Conservation (phyloP, 164 flowering plant genomes). For the Sedum album region DNA sequence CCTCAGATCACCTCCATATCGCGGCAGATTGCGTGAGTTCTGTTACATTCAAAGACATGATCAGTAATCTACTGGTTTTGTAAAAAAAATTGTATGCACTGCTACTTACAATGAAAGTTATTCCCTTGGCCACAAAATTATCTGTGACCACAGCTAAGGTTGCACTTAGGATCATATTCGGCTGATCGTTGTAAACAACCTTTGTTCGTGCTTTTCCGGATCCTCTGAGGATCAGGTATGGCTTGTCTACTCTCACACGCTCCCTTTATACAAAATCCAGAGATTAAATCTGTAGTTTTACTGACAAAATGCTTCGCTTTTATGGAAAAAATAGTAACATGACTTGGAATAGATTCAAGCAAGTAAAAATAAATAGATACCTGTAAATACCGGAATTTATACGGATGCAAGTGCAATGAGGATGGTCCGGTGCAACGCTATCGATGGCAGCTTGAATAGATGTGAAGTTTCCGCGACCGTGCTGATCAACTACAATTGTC, state of each 20-base stretch:
- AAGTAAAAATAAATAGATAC: neutral
- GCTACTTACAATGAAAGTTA: conserved; percentile 17
- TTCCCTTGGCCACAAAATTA: conserved; percentile 12
- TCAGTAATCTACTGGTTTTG: neutral
- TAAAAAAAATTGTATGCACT: neutral
- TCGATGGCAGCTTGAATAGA: conserved; percentile 3
- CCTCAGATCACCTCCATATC: neutral
- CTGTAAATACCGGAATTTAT: neutral
- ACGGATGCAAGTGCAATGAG: conserved; percentile 1
- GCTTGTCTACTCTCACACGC: conserved; percentile 14
- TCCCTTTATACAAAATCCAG: conserved; percentile 12
- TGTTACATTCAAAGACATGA: neutral
- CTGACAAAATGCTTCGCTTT: neutral
- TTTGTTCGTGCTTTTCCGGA: conserved; percentile 8
- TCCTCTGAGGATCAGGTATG: conserved; percentile 14
- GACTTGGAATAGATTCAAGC: neutral
- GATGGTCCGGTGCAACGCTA: neutral
- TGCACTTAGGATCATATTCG: neutral
- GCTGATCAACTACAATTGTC: neutral
- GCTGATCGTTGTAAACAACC: conserved; percentile 13
- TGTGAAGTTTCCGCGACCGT: neutral
- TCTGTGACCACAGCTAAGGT: conserved; percentile 13
- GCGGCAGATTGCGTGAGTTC: conserved; percentile 3
- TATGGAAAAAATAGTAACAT: neutral
- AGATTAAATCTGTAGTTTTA: neutral